A percentile compares a stretch with the other conserved stretches of the same genome.
These are phyloP conservation scores for Salicornia ramosissima DNA, from an alignment of 148 eudicot species.

Conservation along the genomic window DNA sequence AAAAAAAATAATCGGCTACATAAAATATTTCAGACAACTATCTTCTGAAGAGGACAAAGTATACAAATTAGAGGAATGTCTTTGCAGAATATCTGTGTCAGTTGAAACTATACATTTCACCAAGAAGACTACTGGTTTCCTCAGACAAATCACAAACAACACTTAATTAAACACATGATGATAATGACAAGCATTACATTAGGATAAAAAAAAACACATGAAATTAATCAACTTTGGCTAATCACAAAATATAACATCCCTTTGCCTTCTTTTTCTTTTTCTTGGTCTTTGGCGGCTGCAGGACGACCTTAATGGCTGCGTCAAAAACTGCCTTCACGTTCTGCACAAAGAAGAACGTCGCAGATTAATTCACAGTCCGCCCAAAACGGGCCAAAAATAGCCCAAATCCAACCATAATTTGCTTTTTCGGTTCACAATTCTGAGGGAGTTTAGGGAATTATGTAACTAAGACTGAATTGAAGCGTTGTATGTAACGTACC, in stretches of 20 bases:
- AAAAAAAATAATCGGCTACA: conserved; percentile 3
- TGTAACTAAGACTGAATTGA: background rate
- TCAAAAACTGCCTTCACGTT: conserved; percentile 74
- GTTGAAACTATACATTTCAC: conserved; percentile 35
- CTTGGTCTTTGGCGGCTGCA: conserved; percentile 56
- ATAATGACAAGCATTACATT: background rate
- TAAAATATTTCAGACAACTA: conserved; percentile 1
- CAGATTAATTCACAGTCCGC: no score
- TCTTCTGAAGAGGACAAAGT: conserved; percentile 3
- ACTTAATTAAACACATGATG: conserved; percentile 5
- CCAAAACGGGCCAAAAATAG: no score
- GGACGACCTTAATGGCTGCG: conserved; percentile 67
- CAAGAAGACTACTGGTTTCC: conserved; percentile 20
- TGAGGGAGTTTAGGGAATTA: no score
- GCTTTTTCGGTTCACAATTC: no score
- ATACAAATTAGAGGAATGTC: conserved; percentile 15
- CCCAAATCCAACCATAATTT: no score
- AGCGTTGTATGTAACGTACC: conserved; percentile 24
- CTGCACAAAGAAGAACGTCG: conserved; percentile 30
- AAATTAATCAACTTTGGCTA: conserved; percentile 11
- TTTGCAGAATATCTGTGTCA: conserved; percentile 23
- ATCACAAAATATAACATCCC: conserved; percentile 43
- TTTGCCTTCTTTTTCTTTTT: conserved; percentile 50
- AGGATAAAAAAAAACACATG: conserved; percentile 1
- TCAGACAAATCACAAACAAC: conserved; percentile 4